phyloP scores from a whole-genome alignment of 139 green algal species.

The Chlamydomonas sphaeroides region DNA sequence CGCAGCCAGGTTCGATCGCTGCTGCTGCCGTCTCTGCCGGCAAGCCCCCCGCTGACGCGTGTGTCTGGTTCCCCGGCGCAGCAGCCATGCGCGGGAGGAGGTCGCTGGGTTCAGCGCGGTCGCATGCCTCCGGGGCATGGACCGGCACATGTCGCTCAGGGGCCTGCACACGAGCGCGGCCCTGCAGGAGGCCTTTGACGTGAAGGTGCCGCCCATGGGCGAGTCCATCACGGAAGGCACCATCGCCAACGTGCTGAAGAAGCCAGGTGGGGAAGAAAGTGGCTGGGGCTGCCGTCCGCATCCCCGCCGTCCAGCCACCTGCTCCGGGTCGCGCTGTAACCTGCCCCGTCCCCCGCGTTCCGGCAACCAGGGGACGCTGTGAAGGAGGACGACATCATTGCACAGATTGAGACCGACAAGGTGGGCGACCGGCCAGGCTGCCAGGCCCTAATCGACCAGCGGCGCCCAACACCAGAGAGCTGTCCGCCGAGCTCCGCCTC shows the following conservation, averaged over 20 bases:
- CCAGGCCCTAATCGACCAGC: no score
- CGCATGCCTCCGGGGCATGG: neutral
- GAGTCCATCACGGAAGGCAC: slow-evolving; percentile 95
- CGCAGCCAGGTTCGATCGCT: neutral
- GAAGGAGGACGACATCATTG: slow-evolving; percentile 93
- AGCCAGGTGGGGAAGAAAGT: slow-evolving; percentile 62
- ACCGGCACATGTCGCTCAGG: slow-evolving; percentile 10
- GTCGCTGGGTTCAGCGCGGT: neutral
- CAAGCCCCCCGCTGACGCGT: no score
- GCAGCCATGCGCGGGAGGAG: neutral
- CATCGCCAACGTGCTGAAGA: slow-evolving; percentile 83
- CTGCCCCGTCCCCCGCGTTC: no score
- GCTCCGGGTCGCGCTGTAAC: no score
- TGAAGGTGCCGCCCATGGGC: slow-evolving; percentile 89
- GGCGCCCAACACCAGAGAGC: no score
- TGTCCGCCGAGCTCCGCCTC: no score
- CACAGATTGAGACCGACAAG: slow-evolving; percentile 99
- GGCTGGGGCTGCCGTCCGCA: no score
- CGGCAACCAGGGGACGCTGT: slow-evolving; percentile 79
- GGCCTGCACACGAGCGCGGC: neutral
- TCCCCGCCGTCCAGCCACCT: no score
- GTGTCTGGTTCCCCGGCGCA: no score
- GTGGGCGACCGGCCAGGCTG: no score
- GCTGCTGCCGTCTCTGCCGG: no score
- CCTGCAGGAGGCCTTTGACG: slow-evolving; percentile 16